Evolutionary conservation across 2,329 filamentous ascomycete genomes (phyloP), one percentile per base, ranked within the genome.

Genomic region (Plenodomus biglobosus): DNA sequence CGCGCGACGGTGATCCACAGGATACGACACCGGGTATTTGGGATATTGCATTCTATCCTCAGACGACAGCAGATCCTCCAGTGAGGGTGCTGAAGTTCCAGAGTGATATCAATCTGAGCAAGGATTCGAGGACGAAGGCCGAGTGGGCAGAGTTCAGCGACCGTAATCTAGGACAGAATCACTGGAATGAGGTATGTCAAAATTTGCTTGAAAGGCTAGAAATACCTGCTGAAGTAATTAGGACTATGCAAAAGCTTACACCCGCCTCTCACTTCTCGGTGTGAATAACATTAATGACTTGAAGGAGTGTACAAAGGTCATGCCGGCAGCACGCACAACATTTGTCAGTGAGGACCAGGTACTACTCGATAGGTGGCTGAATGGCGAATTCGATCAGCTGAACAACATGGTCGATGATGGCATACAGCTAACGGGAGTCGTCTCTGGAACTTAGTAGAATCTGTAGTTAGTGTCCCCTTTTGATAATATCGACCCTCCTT

Each of bases 231-330:
- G 13, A 34, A 7, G 8, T 1, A 13, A 16, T 10, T 20, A 70
- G 74, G 79, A 77, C 38, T 83, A 80, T 45, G 74, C 79, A 1
- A 71, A 73, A 30, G 80, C 78, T 11, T 83, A 83, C 55, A 73
- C 81, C 38, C 78, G 80, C 18, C 70, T 84, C 32, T 79, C 76
- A 24, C 67, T 83, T 2, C 75, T 84, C 10, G 81, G 80, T 2
- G 79, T 83, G 13, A 74, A 79, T 58, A 81, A 82, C 58, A 78
- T 83, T 64, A 82, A 83, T 62, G 64, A 71, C 18, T 66, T 83
- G 37, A 78, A 75, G 15, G 80, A 83, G 53, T 83, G 80, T 73
- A 80, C 78, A 8, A 75, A 77, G 55, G 78, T 78, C 2, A 65
- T 83, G 8, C 80, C 71, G 0, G 58, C 56, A 2, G 57, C 42